These are phyloP conservation scores for Xerocomus brunneocitrinus DNA, from an alignment of 768 basidiomycete genomes.

Conservation along the genomic window DNA sequence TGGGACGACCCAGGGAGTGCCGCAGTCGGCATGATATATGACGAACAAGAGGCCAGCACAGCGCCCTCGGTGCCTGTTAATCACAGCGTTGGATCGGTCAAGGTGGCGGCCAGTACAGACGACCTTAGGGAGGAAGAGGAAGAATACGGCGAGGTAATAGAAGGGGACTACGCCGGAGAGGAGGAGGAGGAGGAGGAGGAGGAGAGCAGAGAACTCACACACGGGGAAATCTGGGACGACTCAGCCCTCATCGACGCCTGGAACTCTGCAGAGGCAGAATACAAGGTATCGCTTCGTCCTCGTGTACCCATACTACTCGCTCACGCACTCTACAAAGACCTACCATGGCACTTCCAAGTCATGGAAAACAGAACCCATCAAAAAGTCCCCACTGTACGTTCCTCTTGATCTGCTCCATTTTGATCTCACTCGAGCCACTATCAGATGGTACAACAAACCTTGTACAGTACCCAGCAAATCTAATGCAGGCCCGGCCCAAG, in stretches of 20 bases:
- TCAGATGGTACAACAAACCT: slow-evolving; percentile 78
- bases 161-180: slow-evolving; percentile 23
- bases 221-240: slow-evolving; percentile 84
- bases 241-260: slow-evolving; percentile 78
- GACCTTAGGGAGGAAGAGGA: slow-evolving; percentile 15
- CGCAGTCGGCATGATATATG: slow-evolving; percentile 28
- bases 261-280: slow-evolving; percentile 81
- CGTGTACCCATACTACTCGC: background rate
- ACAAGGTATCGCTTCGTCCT: slow-evolving; percentile 41
- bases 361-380: slow-evolving; percentile 68
- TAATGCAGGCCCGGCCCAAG: background rate
- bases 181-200: slow-evolving; percentile 42
- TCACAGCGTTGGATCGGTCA: background rate
- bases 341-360: slow-evolving; percentile 61
- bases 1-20: slow-evolving; percentile 39
- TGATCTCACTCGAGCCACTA: background rate
- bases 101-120: no score
- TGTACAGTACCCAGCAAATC: slow-evolving; percentile 10
- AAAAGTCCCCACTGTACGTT: slow-evolving; percentile 65
- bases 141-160: slow-evolving; percentile 19
- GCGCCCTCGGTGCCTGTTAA: background rate
- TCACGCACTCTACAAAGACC: slow-evolving; percentile 34
- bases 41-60: slow-evolving; percentile 18
- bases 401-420: background rate
- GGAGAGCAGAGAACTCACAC: slow-evolving; percentile 60